These are phyloP conservation scores for Penicillium rolfsii DNA, from an alignment of 2,329 filamentous ascomycete genomes.

Conservation along the genomic window DNA sequence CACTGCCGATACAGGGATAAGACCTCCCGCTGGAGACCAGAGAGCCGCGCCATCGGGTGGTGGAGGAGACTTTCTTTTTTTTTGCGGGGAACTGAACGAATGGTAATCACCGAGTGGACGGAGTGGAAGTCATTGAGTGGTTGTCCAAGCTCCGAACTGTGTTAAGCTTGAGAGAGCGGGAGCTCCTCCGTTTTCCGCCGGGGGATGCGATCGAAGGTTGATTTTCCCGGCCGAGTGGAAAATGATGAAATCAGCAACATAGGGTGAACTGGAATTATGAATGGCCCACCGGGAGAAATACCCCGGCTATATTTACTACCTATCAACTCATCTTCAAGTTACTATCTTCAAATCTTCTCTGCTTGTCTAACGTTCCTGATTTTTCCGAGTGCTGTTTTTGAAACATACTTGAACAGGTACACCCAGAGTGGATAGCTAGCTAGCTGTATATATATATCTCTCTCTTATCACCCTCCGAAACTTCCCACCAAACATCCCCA, in stretches of 20 bases:
- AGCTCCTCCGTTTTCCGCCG: conserved; percentile 30
- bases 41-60: conserved; percentile 56
- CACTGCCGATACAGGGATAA: conserved; percentile 84
- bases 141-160: not conserved
- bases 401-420: not conserved
- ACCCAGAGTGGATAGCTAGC: not conserved
- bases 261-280: not conserved
- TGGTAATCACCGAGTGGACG: conserved; percentile 8
- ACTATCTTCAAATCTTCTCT: not conserved
- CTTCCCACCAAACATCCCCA: not conserved
- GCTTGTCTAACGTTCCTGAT: not conserved
- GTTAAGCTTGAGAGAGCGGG: not conserved
- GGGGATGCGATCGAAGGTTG: conserved; percentile 11
- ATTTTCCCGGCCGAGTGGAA: conserved; percentile 36
- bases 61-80: conserved; percentile 5
- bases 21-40: conserved; percentile 89
- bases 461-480: not conserved
- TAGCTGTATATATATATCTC: not conserved
- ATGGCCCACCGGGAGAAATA: conserved; percentile 1
- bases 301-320: not conserved
- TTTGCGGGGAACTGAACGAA: conserved; percentile 11
- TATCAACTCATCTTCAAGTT: not conserved
- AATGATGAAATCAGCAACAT: not conserved
- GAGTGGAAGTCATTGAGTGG: not conserved
- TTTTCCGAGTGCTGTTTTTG: not conserved